Evolutionary conservation across 441 rosid species (phyloP).

Genomic region (Erodium moschatum): DNA sequence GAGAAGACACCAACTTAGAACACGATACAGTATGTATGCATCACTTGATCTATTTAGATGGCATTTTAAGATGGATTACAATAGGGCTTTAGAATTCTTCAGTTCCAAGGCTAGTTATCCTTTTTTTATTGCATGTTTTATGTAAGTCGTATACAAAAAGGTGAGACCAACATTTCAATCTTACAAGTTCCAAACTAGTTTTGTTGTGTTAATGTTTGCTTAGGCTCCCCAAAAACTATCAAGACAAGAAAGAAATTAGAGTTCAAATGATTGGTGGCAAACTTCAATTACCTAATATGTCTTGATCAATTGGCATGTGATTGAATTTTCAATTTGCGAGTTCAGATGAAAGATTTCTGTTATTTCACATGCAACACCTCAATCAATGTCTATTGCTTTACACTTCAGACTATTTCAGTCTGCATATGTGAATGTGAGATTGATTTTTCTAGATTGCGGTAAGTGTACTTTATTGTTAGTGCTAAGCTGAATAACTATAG

Average conservation of each 20-base stretch:
- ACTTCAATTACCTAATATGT: constrained; percentile 2
- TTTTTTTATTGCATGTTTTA: not conserved
- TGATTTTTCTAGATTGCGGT: not conserved
- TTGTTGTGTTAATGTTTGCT: not conserved
- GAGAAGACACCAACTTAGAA: no score
- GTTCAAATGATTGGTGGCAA: not conserved
- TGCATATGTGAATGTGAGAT: not conserved
- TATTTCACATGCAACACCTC: not conserved
- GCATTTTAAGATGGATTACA: no score
- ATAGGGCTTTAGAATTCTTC: no score
- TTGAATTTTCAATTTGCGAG: not conserved
- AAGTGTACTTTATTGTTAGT: not conserved
- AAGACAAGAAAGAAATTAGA: not conserved
- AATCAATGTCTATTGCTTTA: not conserved
- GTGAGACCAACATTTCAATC: not conserved
- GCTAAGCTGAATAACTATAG: not conserved
- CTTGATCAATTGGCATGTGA: not conserved
- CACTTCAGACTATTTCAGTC: not conserved
- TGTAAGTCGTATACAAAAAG: not conserved
- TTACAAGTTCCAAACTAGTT: not conserved
- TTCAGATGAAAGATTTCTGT: not conserved
- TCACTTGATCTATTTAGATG: no score
- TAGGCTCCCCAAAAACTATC: not conserved
- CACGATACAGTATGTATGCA: no score
- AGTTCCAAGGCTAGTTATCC: not conserved